A percentile compares a stretch with the other conserved stretches of the same genome.
Evolutionary conservation across 352 stramenopile genomes (phyloP).

Genomic region (Elongisporangium undulatum): DNA sequence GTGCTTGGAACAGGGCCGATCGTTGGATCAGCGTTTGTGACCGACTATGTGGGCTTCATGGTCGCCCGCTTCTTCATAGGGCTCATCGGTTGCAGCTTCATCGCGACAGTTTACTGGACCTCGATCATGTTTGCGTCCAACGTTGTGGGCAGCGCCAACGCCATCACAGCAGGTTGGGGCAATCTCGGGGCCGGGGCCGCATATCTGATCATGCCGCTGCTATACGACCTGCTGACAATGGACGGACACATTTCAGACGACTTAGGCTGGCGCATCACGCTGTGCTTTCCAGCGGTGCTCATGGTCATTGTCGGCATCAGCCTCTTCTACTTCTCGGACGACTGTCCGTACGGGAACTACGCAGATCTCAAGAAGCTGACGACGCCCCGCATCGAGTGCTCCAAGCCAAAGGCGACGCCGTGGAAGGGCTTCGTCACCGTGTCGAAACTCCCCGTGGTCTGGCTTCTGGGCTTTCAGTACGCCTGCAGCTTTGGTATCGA

Average conservation of each 20-base stretch:
- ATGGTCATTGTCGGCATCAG: slow-evolving; percentile 60
- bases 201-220: slow-evolving; percentile 74
- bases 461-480: slow-evolving; percentile 91
- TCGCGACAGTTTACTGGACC: slow-evolving; percentile 88
- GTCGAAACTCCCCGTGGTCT: slow-evolving; percentile 50
- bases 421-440: slow-evolving; percentile 31
- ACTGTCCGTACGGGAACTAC: slow-evolving; percentile 83
- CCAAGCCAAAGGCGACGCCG: slow-evolving; percentile 4
- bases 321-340: slow-evolving; percentile 63
- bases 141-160: slow-evolving; percentile 89
- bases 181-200: slow-evolving; percentile 89
- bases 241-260: slow-evolving; percentile 31
- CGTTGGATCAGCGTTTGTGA: slow-evolving; percentile 69
- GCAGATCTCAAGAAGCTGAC: slow-evolving; percentile 31
- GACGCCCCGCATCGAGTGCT: slow-evolving; percentile 29
- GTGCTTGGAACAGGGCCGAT: slow-evolving; percentile 72
- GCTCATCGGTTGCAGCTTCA: slow-evolving; percentile 86
- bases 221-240: slow-evolving; percentile 84
- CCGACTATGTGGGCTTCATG: slow-evolving; percentile 57
- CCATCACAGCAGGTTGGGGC: slow-evolving; percentile 87
- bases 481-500: slow-evolving; percentile 92
- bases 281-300: slow-evolving; percentile 80
- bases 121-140: slow-evolving; percentile 87
- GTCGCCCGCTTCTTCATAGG: slow-evolving; percentile 91
- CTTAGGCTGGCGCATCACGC: slow-evolving; percentile 80